Base-by-base conservation (phyloP, 768 basidiomycete genomes). In the Psilocybe sp. region DNA sequence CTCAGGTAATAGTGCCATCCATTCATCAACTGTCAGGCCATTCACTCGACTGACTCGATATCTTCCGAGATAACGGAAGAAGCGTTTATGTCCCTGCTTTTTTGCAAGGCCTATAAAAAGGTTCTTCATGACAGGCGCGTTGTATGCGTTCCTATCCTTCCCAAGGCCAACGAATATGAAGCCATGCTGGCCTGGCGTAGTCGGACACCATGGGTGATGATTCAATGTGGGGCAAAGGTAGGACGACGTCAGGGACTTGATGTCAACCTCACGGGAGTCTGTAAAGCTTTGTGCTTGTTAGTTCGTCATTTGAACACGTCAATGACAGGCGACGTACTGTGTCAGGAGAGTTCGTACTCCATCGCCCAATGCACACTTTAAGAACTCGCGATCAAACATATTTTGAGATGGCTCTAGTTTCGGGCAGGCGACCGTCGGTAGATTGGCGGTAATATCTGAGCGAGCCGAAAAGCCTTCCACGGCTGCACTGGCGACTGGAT, bases 161-260 rank as follows among this genome's bases (percentile, higher is more conserved):
- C 74, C 75, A 45, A 80, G 66, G 14, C 78, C 80, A 20, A 81
- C 77, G 40, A 81, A 80, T 64, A 82, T 76, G 55, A 72, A 82
- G 1, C 79, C 80, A 50, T 80, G 76, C 46, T 74, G 60, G 8
- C 79, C 80, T 9, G 78, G 76, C 1, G 47, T 58, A 5, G 64
- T 60, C 2, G 80, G 80, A 40, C 75, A 76, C 81, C 80, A 82
- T 10, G 77, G 76, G 49, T 81, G 81, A 43, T 75, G 73, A 42
- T 75, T 71, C 14, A 77, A 60, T 31, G 78, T 73, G 2, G 79
- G 80, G 45, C 77, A 79, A 2, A 81, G 58, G 56, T 78, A 78
- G 31, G 68, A 72, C 6, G 61, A 60, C 32, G 78, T 67, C 40
- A 62, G 55, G 53, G 58, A n/a, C 49, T 56, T 50, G 57, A 63